These are phyloP conservation scores for Sabuloglossum arenarium DNA, from an alignment of 495 filamentous ascomycete genomes.

Conservation along the genomic window DNA sequence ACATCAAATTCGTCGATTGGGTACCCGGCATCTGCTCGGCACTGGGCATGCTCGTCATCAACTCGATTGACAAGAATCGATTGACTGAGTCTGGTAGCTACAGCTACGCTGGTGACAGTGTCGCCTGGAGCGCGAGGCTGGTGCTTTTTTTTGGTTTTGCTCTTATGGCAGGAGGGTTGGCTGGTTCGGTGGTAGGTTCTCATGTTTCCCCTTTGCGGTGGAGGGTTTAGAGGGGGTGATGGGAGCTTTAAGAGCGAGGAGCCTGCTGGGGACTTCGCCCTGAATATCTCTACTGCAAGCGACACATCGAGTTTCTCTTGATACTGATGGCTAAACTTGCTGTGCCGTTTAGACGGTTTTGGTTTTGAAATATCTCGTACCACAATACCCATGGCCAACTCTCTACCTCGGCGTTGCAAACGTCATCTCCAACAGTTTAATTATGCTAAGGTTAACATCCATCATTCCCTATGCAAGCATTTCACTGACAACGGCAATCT, in stretches of 20 bases:
- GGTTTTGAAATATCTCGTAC: constrained; percentile 79
- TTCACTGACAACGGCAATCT: neutral
- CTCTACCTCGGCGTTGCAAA: constrained; percentile 89
- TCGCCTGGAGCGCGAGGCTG: constrained; percentile 90
- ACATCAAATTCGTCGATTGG: constrained; percentile 97
- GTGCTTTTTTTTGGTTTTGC: constrained; percentile 95
- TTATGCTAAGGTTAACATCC: constrained; percentile 61
- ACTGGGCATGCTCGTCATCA: constrained; percentile 97
- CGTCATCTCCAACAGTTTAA: constrained; percentile 63
- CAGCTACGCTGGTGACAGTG: constrained; percentile 64
- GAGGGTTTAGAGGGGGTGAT: neutral
- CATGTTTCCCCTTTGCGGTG: neutral
- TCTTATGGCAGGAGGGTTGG: constrained; percentile 79
- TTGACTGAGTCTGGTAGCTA: constrained; percentile 73
- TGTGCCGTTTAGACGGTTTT: constrained; percentile 39
- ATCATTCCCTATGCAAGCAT: neutral
- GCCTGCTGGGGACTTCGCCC: too few relatives aligned
- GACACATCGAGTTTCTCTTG: neutral
- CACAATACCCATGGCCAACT: constrained; percentile 57
- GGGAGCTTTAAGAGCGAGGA: neutral
- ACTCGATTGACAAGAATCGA: constrained; percentile 84
- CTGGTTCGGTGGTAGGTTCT: constrained; percentile 51
- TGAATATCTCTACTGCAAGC: neutral
- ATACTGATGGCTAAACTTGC: neutral
- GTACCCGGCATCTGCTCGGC: constrained; percentile 86